Evolutionary conservation across 495 filamentous ascomycete species (phyloP), one percentile per base, ranked within the genome.

Genomic region (Hypoxylon fragiforme): DNA sequence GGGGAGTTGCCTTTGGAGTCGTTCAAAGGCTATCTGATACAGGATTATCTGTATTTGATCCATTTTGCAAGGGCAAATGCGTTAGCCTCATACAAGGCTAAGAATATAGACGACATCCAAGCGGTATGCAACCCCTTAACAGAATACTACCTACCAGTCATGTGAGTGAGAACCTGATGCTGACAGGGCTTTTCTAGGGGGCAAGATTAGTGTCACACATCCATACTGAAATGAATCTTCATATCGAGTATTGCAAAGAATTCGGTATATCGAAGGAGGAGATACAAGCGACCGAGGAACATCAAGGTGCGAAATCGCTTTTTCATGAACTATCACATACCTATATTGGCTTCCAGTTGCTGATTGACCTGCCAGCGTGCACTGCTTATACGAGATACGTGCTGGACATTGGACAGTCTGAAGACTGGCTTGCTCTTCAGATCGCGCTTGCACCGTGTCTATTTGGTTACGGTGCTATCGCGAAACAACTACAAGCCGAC

Each of bases 21-120:
- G 3, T 96, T 96, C 73, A 91, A 91, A 68, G 76, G 86, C 39
- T 96, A 96, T 62, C 76, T 96, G 34, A 78, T 92, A 16, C 91
- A 96, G 61, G 91, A 96, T 66, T 96, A 96, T 68, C 72, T 95
- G 22, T 96, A 90, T 60, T 75, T 96, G 15, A 88, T 95, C 28
- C 91, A 96, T 66, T 97, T 92, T 71, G 84, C 90, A 7, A 77
- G 91, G 48, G 89, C 89, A 54, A 91, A 91, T 71, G 84, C 89
- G 6, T 76, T 97, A 2, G 89, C 87, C 11, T 80, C 85, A 0
- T 95, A 92, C 72, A 97, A 97, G 63, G 80, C 85, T 2, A 86
- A 84, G 53, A 75, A 68, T 8, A 86, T 95, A 64, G 75, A 83
- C 31, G 87, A 90, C 44, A 89, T 92, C 59, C 76, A 80, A 14